Evolutionary conservation across 352 stramenopile species (phyloP).

Genomic region (Globisporangium orthogonon): DNA sequence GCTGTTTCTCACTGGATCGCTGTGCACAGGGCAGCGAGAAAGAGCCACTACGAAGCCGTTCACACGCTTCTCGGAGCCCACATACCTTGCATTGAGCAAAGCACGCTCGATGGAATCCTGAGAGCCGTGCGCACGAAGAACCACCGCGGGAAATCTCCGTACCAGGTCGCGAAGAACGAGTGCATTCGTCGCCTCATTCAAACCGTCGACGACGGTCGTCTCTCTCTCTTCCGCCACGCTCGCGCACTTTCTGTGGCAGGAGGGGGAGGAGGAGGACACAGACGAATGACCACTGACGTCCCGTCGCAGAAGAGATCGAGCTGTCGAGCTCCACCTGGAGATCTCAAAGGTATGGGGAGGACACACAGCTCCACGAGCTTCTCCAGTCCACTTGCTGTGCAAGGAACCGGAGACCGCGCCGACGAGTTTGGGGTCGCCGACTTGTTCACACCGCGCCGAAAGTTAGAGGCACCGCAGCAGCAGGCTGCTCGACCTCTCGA

Average conservation of each 20-base stretch:
- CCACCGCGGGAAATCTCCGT: slow-evolving; percentile 34
- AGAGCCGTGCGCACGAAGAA: slow-evolving; percentile 36
- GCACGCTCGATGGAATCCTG: slow-evolving; percentile 22
- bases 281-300: slow-evolving; percentile 28
- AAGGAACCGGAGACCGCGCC: background rate
- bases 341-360: background rate
- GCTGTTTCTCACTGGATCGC: background rate
- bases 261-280: no score
- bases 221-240: slow-evolving; percentile 19
- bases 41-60: slow-evolving; percentile 54
- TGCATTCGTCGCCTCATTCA: slow-evolving; percentile 35
- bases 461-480: no score
- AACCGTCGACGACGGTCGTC: slow-evolving; percentile 40
- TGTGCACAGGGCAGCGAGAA: slow-evolving; percentile 36
- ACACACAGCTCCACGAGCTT: slow-evolving; percentile 15
- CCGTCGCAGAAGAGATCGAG: slow-evolving; percentile 4
- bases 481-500: no score
- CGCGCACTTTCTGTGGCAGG: slow-evolving; percentile 1
- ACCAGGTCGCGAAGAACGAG: slow-evolving; percentile 33
- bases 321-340: background rate
- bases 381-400: background rate
- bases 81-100: slow-evolving; percentile 20
- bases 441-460: no score
- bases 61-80: slow-evolving; percentile 40
- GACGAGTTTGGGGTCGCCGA: slow-evolving; percentile 22